Conservation (phyloP, 768 basidiomycete genomes). For the Russula brevipes region DNA sequence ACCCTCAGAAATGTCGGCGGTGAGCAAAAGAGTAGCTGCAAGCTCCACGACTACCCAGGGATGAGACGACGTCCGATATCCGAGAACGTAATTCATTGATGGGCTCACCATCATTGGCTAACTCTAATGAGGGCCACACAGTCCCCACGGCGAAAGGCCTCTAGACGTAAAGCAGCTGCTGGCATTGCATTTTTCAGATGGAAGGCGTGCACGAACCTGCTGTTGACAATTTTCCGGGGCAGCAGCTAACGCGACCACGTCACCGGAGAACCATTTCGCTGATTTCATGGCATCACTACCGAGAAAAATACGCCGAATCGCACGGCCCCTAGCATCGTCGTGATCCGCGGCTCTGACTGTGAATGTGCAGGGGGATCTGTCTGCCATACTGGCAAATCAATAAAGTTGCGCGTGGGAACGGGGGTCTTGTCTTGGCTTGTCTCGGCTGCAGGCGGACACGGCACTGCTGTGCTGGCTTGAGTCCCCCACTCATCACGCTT, state of each 20-base stretch:
- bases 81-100: neutral
- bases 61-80: neutral
- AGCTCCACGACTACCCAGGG: constrained; percentile 45
- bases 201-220: constrained; percentile 15
- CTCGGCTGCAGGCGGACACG: too few species aligned
- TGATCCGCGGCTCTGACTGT: neutral
- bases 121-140: constrained; percentile 69
- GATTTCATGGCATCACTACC: constrained; percentile 57
- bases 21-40: constrained; percentile 54
- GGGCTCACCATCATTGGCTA: constrained; percentile 53
- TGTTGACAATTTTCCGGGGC: constrained; percentile 23
- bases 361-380: constrained; percentile 14
- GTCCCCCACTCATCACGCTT: too few species aligned
- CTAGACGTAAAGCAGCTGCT: constrained; percentile 17
- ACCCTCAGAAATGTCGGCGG: constrained; percentile 51
- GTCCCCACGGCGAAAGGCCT: constrained; percentile 64
- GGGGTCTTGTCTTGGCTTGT: too few species aligned
- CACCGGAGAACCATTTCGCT: constrained; percentile 61
- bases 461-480: too few species aligned
- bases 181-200: constrained; percentile 2
- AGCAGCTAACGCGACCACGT: constrained; percentile 53
- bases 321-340: constrained; percentile 33
- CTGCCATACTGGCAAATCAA: neutral
- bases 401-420: neutral
- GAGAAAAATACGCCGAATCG: constrained; percentile 57